Conservation (phyloP, 768 basidiomycete species). For the Russula abietina region DNA sequence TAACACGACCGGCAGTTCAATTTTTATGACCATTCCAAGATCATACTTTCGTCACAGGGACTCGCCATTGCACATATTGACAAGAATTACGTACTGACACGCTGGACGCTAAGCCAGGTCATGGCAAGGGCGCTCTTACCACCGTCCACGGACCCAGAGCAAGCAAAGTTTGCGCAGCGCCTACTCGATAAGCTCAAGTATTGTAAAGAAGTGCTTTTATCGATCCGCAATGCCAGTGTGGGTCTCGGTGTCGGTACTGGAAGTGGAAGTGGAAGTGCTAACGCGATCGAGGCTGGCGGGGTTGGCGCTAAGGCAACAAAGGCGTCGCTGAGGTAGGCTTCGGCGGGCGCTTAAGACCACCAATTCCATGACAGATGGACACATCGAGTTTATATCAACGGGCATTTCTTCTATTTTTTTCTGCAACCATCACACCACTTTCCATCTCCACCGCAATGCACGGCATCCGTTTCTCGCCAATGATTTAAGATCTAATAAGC, state of each 20-base stretch:
- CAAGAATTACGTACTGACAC: constrained; percentile 74
- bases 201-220: constrained; percentile 75
- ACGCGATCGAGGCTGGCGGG: constrained; percentile 5
- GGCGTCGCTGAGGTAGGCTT: constrained; percentile 12
- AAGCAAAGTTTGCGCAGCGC: constrained; percentile 55
- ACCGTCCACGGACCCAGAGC: constrained; percentile 42
- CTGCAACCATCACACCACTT: neutral
- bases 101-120: constrained; percentile 65
- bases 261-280: neutral
- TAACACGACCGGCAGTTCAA: constrained; percentile 65
- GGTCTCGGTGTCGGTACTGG: constrained; percentile 7
- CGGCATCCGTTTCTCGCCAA: constrained; percentile 10
- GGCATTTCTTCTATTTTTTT: constrained; percentile 1
- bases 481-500: constrained; percentile 20
- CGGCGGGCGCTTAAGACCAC: neutral
- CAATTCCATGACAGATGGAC: neutral
- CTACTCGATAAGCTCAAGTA: constrained; percentile 79
- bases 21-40: constrained; percentile 95
- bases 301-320: constrained; percentile 9
- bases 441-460: neutral
- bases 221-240: constrained; percentile 57
- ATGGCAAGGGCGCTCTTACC: constrained; percentile 50
- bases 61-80: constrained; percentile 83
- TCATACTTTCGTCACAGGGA: constrained; percentile 80
- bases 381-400: neutral